Percentiles rank a stretch among this genome's conserved stretches.
Conservation (phyloP, 805 yeast species). For the Hemisphaericaspora nanyangensis region DNA sequence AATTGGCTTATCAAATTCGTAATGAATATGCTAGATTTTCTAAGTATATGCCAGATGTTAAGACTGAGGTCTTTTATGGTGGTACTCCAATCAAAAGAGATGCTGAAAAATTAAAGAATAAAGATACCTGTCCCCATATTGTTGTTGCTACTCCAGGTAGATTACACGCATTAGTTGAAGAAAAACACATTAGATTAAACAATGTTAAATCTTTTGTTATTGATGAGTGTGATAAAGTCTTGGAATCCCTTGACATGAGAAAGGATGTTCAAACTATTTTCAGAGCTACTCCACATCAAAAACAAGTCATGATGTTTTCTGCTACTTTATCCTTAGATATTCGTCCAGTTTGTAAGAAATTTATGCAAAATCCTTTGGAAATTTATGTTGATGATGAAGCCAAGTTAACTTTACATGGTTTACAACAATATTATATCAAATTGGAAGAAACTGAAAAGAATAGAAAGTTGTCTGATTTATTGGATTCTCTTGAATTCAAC, state of each 20-base stretch:
- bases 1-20: conserved; percentile 95
- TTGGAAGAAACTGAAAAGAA: conserved; percentile 89
- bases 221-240: conserved; percentile 98
- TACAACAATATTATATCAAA: conserved; percentile 93
- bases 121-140: conserved; percentile 93
- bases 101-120: conserved; percentile 81
- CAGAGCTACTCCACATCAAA: conserved; percentile 96
- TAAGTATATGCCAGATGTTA: conserved; percentile 97
- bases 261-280: conserved; percentile 97
- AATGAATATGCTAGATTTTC: conserved; percentile 97
- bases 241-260: conserved; percentile 91
- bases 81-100: conserved; percentile 87
- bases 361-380: conserved; percentile 97
- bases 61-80: conserved; percentile 95
- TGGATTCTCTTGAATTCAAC: conserved; percentile 93
- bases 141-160: conserved; percentile 99
- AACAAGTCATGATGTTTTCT: conserved; percentile 99
- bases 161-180: conserved; percentile 88
- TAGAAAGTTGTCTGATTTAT: conserved; percentile 83
- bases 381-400: conserved; percentile 97
- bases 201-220: conserved; percentile 91
- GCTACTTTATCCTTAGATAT: conserved; percentile 94
- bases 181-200: conserved; percentile 79
- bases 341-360: conserved; percentile 95
- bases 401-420: conserved; percentile 94